Conservation (phyloP, 768 basidiomycete species). For the Xanthoconium purpureum region DNA sequence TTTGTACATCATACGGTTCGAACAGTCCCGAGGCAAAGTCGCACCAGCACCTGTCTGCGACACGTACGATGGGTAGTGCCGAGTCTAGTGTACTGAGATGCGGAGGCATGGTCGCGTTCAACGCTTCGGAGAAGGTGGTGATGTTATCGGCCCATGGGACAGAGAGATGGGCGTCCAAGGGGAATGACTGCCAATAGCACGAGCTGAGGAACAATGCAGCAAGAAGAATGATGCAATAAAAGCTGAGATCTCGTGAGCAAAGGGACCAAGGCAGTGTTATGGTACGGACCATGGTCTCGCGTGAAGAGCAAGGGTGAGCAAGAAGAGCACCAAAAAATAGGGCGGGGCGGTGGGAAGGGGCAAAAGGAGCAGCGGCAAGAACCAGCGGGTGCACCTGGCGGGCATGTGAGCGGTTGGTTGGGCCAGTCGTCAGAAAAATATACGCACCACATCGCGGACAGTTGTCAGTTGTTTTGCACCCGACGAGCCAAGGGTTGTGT, state of each 20-base stretch:
- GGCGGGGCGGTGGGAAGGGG: conserved; percentile 80
- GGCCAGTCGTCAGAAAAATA: not conserved
- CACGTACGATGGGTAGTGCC: conserved; percentile 56
- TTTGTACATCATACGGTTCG: conserved; percentile 71
- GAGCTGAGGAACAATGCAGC: conserved; percentile 82
- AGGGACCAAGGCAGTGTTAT: not conserved
- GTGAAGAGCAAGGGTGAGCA: conserved; percentile 74
- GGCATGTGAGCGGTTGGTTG: not conserved
- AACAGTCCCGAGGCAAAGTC: conserved; percentile 70
- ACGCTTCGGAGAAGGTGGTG: conserved; percentile 68
- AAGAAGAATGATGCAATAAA: conserved; percentile 83
- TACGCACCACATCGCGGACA: conserved; percentile 56
- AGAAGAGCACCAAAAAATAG: conserved; percentile 73
- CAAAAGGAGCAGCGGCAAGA: conserved; percentile 69
- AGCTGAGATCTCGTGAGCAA: conserved; percentile 43
- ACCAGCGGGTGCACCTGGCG: conserved; percentile 82
- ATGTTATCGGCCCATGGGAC: conserved; percentile 66
- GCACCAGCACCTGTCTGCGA: conserved; percentile 84
- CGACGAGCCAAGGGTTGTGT: not conserved
- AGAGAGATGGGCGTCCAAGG: conserved; percentile 58
- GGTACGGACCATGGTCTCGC: conserved; percentile 76
- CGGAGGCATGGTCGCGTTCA: conserved; percentile 46
- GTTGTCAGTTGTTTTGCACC: not conserved
- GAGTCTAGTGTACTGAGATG: conserved; percentile 38
- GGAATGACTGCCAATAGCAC: conserved; percentile 86